phyloP scores from a whole-genome alignment of 2,329 filamentous ascomycete species.

The Elsinoe batatas region DNA sequence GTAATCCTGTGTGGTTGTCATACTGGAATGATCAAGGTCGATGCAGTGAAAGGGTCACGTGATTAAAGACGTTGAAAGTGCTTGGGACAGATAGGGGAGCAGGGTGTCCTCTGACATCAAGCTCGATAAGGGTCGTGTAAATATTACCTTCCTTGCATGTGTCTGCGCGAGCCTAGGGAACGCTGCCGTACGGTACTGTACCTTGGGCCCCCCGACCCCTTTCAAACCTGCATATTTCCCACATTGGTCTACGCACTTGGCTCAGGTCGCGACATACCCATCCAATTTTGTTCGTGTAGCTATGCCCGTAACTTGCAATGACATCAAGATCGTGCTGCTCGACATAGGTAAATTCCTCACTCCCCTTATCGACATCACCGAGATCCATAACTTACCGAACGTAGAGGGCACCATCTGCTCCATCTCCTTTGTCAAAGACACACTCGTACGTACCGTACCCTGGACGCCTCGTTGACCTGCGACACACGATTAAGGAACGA shows the following conservation, averaged over 20 bases:
- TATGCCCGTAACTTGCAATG: constrained; percentile 18
- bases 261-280: no score
- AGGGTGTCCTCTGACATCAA: no score
- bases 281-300: constrained; percentile 15
- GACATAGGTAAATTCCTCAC: constrained; percentile 27
- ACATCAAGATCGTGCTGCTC: constrained; percentile 26
- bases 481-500: neutral
- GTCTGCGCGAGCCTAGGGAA: neutral
- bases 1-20: no score
- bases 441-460: constrained; percentile 52
- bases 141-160: neutral
- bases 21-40: no score
- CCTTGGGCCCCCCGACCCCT: no score
- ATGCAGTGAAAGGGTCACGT: no score
- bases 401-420: constrained; percentile 73
- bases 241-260: neutral
- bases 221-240: neutral
- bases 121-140: no score
- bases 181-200: no score
- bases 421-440: constrained; percentile 75
- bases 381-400: neutral
- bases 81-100: no score
- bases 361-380: neutral
- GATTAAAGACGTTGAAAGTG: no score
- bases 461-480: constrained; percentile 16